phyloP scores from a whole-genome alignment of 441 rosid species.

The Brassica hybrid region DNA sequence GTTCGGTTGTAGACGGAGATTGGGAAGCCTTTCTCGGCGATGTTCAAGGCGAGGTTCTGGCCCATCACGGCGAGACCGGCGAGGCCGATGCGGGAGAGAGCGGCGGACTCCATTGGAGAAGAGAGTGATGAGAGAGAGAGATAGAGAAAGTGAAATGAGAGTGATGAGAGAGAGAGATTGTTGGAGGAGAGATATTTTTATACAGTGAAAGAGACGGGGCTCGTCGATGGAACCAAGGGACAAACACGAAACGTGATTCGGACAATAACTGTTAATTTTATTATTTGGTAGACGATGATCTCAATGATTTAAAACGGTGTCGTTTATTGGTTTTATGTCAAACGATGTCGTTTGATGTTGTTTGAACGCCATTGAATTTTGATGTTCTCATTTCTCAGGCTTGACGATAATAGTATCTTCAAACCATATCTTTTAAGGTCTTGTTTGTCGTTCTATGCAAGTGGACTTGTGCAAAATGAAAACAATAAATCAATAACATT shows the following conservation, averaged over 20 bases:
- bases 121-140: constrained; percentile 6
- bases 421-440: background rate
- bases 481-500: background rate
- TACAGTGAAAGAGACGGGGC: constrained; percentile 56
- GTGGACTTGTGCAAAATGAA: background rate
- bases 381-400: background rate
- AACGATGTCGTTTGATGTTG: background rate
- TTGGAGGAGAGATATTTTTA: constrained; percentile 25
- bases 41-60: constrained; percentile 87
- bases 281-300: constrained; percentile 28
- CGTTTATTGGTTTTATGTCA: background rate
- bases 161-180: constrained; percentile 22
- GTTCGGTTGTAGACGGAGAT: constrained; percentile 96
- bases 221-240: constrained; percentile 67
- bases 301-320: background rate
- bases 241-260: background rate
- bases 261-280: background rate
- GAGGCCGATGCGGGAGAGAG: constrained; percentile 76
- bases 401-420: background rate
- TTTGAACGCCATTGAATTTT: background rate
- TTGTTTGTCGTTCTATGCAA: background rate
- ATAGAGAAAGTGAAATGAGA: background rate
- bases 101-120: constrained; percentile 50
- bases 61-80: constrained; percentile 98
- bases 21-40: constrained; percentile 93